phyloP scores from a whole-genome alignment of 2,329 filamentous ascomycete genomes.

The Penicillium sp. region DNA sequence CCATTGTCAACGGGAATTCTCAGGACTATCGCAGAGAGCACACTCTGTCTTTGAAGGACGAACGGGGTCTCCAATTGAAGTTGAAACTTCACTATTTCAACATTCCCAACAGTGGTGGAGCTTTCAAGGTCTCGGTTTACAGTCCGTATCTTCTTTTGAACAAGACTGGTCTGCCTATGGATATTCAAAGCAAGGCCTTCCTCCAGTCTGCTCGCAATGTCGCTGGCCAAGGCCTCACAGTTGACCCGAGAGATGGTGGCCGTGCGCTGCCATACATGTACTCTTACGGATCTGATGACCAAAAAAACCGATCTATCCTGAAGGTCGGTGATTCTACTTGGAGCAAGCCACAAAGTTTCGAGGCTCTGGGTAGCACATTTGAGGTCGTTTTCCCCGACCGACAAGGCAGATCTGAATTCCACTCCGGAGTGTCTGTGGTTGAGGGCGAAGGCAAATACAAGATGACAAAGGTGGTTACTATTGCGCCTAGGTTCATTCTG shows the following conservation, averaged over 20 bases:
- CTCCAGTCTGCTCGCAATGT: conserved; percentile 78
- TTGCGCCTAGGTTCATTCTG: conserved; percentile 88
- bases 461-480: conserved; percentile 89
- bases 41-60: conserved; percentile 77
- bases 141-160: conserved; percentile 94
- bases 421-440: conserved; percentile 83
- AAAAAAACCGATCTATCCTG: conserved; percentile 83
- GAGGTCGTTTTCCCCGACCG: conserved; percentile 80
- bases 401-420: conserved; percentile 74
- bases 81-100: conserved; percentile 88
- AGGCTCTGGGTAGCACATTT: conserved; percentile 90
- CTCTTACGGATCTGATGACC: conserved; percentile 84
- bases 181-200: conserved; percentile 85
- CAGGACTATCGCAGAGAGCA: conserved; percentile 86
- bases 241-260: conserved; percentile 52
- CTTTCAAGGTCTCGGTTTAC: conserved; percentile 93
- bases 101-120: conserved; percentile 87
- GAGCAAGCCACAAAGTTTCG: conserved; percentile 98
- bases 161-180: conserved; percentile 86
- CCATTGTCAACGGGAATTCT: conserved; percentile 89
- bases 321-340: conserved; percentile 88
- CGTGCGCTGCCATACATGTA: conserved; percentile 93
- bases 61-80: conserved; percentile 73
- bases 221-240: conserved; percentile 73
- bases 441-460: conserved; percentile 98